Percentiles rank a stretch among this genome's conserved stretches.
Conservation (phyloP, 108 stramenopile species). For the Parmales sp. region DNA sequence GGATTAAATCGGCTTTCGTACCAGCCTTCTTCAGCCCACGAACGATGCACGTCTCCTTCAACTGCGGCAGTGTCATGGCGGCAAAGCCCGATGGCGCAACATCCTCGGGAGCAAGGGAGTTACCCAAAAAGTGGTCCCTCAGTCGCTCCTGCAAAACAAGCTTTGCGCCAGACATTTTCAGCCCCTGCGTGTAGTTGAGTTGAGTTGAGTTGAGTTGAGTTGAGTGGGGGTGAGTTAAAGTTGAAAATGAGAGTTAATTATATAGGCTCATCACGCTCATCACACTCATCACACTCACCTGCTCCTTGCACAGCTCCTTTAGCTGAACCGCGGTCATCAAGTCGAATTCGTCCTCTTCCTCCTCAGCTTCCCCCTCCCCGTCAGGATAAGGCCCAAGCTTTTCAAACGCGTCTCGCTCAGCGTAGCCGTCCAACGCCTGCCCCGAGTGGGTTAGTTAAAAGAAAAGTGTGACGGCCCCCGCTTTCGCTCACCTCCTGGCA, state of each 20-base stretch:
- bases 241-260: background rate
- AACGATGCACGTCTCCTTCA: slow-evolving; percentile 44
- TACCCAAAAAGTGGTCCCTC: slow-evolving; percentile 48
- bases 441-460: no score
- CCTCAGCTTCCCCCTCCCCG: slow-evolving; percentile 12
- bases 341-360: background rate
- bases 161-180: slow-evolving; percentile 76
- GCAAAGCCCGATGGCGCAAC: slow-evolving; percentile 42
- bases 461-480: no score
- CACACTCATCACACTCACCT: slow-evolving; percentile 11
- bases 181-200: slow-evolving; percentile 65
- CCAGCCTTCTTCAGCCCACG: slow-evolving; percentile 34
- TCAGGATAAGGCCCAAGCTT: no score
- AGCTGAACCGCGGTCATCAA: slow-evolving; percentile 8
- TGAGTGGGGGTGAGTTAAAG: background rate
- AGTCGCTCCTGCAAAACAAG: slow-evolving; percentile 56
- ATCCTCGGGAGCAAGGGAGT: slow-evolving; percentile 4
- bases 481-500: no score
- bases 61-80: slow-evolving; percentile 59
- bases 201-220: slow-evolving; percentile 44
- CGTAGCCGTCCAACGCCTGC: no score
- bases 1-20: slow-evolving; percentile 38
- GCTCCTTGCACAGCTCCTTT: background rate
- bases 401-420: no score
- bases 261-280: no score